phyloP scores from a whole-genome alignment of 805 yeast genomes.

The Metschnikowia gelsemii region DNA sequence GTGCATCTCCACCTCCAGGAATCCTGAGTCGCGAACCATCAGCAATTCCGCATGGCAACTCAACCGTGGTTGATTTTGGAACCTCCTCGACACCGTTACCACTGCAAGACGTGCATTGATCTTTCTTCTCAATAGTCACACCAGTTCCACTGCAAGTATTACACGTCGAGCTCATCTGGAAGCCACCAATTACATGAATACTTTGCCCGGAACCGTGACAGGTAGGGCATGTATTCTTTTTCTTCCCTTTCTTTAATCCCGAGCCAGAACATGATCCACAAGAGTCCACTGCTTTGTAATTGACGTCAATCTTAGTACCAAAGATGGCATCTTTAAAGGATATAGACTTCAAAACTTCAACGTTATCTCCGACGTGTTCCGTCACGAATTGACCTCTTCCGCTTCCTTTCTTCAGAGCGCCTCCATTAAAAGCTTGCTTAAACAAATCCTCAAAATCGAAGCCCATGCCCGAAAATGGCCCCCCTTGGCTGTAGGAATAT shows the following conservation, averaged over 20 bases:
- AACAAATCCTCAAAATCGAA: conserved; percentile 47
- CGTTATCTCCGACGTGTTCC: conserved; percentile 85
- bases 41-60: conserved; percentile 82
- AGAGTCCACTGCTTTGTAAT: conserved; percentile 69
- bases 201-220: conserved; percentile 95
- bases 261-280: conserved; percentile 82
- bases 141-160: conserved; percentile 86
- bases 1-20: conserved; percentile 88
- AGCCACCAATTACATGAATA: conserved; percentile 86
- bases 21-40: conserved; percentile 86
- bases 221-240: conserved; percentile 73
- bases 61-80: conserved; percentile 71
- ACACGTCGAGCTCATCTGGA: conserved; percentile 96
- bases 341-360: conserved; percentile 73
- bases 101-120: conserved; percentile 77
- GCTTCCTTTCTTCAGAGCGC: conserved; percentile 28
- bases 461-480: conserved; percentile 56
- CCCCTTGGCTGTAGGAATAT: conserved; percentile 40
- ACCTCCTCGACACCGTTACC: conserved; percentile 82
- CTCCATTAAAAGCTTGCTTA: conserved; percentile 49
- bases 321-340: conserved; percentile 84
- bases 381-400: conserved; percentile 54
- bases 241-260: conserved; percentile 76
- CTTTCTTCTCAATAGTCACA: conserved; percentile 62
- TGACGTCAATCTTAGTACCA: conserved; percentile 66